Percentiles rank a stretch among this genome's conserved stretches.
phyloP scores from a whole-genome alignment of 2,329 filamentous ascomycete genomes.

The Fonsecaea nubica region DNA sequence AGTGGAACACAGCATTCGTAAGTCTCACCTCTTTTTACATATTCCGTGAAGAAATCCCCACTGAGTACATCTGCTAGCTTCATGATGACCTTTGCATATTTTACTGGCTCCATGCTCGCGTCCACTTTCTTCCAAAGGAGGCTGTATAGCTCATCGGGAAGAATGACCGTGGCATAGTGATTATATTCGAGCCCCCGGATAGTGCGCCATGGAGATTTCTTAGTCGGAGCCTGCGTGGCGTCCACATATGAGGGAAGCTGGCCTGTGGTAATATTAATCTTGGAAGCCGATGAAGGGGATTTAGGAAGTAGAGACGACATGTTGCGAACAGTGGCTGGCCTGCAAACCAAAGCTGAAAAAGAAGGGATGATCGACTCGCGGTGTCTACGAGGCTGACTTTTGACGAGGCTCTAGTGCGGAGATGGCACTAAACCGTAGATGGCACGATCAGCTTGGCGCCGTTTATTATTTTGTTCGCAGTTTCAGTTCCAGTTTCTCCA shows the following conservation, averaged over 20 bases:
- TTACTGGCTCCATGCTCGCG: slow-evolving; percentile 46
- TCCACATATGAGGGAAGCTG: slow-evolving; percentile 67
- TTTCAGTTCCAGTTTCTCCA: neutral
- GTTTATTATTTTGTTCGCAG: neutral
- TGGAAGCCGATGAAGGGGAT: slow-evolving; percentile 20
- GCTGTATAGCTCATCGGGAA: slow-evolving; percentile 61
- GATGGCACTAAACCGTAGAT: neutral
- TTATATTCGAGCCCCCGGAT: slow-evolving; percentile 70
- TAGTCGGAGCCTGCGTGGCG: slow-evolving; percentile 70
- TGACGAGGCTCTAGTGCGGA: neutral
- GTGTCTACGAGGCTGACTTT: neutral
- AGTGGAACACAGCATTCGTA: neutral
- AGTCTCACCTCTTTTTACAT: slow-evolving; percentile 76
- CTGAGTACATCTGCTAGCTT: slow-evolving; percentile 74
- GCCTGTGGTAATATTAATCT: slow-evolving; percentile 69
- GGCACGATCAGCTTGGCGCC: neutral
- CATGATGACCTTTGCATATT: slow-evolving; percentile 75
- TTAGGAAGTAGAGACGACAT: slow-evolving; percentile 23
- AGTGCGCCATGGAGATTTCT: slow-evolving; percentile 76
- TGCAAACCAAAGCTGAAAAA: neutral
- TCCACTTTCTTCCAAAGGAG: slow-evolving; percentile 62
- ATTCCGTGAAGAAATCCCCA: slow-evolving; percentile 78
- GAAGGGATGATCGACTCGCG: neutral
- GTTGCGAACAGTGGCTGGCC: neutral
- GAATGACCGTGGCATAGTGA: slow-evolving; percentile 72